Percentiles rank a stretch among this genome's conserved stretches.
phyloP scores from a whole-genome alignment of 2,329 filamentous ascomycete genomes.

The Botrytis squamosa region DNA sequence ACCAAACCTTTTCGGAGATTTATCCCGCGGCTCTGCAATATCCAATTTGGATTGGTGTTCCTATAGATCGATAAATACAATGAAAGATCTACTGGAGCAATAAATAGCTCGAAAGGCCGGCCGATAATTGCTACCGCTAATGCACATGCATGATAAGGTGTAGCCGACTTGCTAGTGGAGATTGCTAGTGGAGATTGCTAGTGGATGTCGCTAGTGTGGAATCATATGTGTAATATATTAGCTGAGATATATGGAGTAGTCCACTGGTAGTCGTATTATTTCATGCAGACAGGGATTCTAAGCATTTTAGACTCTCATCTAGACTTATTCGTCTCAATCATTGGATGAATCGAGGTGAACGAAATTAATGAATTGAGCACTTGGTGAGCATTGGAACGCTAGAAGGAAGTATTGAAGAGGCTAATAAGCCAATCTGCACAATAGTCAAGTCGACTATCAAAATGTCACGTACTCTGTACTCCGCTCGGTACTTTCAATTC shows the following conservation, averaged over 20 bases:
- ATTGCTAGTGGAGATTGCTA: neutral
- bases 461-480: neutral
- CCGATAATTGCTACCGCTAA: neutral
- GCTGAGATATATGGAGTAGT: neutral
- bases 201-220: neutral
- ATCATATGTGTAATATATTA: neutral
- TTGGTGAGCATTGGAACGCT: neutral
- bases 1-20: slow-evolving; percentile 2
- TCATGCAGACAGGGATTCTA: slow-evolving; percentile 9
- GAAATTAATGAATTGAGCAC: neutral
- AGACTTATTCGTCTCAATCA: slow-evolving; percentile 7
- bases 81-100: slow-evolving; percentile 4
- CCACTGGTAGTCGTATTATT: neutral
- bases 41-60: neutral
- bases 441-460: neutral
- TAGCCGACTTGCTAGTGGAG: neutral
- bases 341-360: slow-evolving; percentile 12
- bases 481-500: neutral
- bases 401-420: neutral
- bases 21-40: neutral
- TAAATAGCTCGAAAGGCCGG: neutral
- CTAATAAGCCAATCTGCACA: neutral
- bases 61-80: neutral
- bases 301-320: slow-evolving; percentile 1
- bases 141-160: neutral